Evolutionary conservation across 352 stramenopile genomes (phyloP).

Genomic region (Pythium coloratum): DNA sequence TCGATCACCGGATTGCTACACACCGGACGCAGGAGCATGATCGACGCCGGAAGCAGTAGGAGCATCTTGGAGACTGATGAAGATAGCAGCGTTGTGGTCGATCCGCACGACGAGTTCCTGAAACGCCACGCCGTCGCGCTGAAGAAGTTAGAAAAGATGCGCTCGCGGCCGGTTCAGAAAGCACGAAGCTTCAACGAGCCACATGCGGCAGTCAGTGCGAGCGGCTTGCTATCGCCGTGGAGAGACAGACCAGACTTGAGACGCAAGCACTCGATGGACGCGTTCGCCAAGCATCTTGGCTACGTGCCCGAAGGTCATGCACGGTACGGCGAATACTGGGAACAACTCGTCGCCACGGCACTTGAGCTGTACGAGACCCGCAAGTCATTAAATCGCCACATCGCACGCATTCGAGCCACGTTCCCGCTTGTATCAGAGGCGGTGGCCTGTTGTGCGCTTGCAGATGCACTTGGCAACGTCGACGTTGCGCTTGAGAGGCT

Average conservation of each 20-base stretch:
- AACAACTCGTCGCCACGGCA: constrained; percentile 43
- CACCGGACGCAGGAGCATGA: constrained; percentile 11
- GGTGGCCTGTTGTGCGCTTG: constrained; percentile 57
- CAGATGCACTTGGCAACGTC: constrained; percentile 51
- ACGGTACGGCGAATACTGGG: constrained; percentile 61
- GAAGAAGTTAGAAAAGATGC: constrained; percentile 15
- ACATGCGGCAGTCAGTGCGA: constrained; percentile 14
- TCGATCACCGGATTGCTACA: constrained; percentile 7
- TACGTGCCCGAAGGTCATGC: constrained; percentile 47
- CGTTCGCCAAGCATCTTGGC: constrained; percentile 53
- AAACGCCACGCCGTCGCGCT: constrained; percentile 13
- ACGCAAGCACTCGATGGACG: constrained; percentile 66
- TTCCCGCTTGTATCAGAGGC: constrained; percentile 47
- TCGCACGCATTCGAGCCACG: constrained; percentile 42
- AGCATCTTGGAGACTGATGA: neutral
- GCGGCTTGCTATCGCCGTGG: constrained; percentile 48
- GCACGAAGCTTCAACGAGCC: neutral
- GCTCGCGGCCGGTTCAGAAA: constrained; percentile 5
- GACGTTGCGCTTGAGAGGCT: constrained; percentile 54
- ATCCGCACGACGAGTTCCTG: constrained; percentile 18
- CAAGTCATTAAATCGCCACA: constrained; percentile 35
- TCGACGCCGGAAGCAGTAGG: neutral
- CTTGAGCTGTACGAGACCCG: constrained; percentile 54
- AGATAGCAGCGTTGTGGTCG: neutral
- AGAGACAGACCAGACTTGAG: constrained; percentile 47